These are phyloP conservation scores for Phoenix dactylifera DNA, from an alignment of 176 grass and related monocot species.

Conservation along the genomic window DNA sequence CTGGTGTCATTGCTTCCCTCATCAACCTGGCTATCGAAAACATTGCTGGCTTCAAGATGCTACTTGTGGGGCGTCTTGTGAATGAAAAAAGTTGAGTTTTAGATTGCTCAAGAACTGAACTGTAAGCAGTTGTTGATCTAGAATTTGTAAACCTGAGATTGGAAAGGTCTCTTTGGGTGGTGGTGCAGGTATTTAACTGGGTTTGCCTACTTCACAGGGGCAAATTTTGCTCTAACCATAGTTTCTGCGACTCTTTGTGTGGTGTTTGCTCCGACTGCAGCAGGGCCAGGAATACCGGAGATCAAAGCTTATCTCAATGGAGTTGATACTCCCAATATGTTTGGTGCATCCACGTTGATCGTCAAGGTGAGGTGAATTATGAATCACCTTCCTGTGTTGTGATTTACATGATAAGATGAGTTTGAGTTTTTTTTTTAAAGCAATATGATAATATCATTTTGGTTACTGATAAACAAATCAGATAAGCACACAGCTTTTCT, in stretches of 20 bases:
- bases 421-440: too few relatives aligned
- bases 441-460: too few relatives aligned
- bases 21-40: slow-evolving; percentile 98
- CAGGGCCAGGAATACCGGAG: slow-evolving; percentile 89
- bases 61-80: slow-evolving; percentile 52
- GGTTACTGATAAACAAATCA: too few relatives aligned
- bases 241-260: slow-evolving; percentile 70
- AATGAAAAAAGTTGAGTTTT: slow-evolving; percentile 36
- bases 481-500: too few relatives aligned
- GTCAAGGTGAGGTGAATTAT: slow-evolving; percentile 43
- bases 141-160: slow-evolving; percentile 2
- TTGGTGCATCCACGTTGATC: slow-evolving; percentile 52
- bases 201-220: slow-evolving; percentile 62
- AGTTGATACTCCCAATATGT: slow-evolving; percentile 96
- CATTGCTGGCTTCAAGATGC: slow-evolving; percentile 87
- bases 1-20: slow-evolving; percentile 70
- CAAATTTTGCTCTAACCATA: slow-evolving; percentile 56
- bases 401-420: too few relatives aligned
- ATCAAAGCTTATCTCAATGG: slow-evolving; percentile 99
- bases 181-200: slow-evolving; percentile 52
- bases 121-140: neutral
- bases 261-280: slow-evolving; percentile 85
- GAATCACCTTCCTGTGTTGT: too few relatives aligned
- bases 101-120: too few relatives aligned
- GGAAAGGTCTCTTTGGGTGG: neutral